Evolutionary conservation across 2,329 filamentous ascomycete genomes (phyloP).

Genomic region (Colletotrichum viniferum): DNA sequence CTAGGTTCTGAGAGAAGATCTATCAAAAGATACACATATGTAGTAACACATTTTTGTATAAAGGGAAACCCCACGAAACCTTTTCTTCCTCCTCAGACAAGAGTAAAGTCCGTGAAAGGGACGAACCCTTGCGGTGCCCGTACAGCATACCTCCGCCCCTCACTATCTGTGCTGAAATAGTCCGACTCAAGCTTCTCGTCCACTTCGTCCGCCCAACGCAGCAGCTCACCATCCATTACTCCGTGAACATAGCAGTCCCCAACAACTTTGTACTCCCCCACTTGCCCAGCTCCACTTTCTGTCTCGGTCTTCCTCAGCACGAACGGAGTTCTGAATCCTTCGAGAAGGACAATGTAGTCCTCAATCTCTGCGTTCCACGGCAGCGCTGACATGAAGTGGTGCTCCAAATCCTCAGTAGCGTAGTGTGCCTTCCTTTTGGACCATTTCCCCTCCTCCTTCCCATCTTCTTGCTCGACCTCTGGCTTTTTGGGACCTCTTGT

Average conservation of each 20-base stretch:
- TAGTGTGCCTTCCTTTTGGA: not conserved
- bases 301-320: conserved; percentile 26
- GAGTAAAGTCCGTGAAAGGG: not conserved
- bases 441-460: not conserved
- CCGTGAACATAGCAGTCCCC: conserved; percentile 4
- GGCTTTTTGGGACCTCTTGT: not conserved
- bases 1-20: not conserved
- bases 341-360: conserved; percentile 35
- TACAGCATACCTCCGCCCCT: not conserved
- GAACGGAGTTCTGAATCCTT: conserved; percentile 37
- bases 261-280: not conserved
- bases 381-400: not conserved
- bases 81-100: not conserved
- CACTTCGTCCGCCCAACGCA: not conserved
- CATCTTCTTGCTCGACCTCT: not conserved
- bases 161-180: not conserved
- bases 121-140: not conserved
- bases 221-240: not conserved
- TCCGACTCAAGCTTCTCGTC: not conserved
- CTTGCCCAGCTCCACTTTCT: not conserved
- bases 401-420: not conserved
- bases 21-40: not conserved
- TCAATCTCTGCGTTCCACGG: conserved; percentile 3
- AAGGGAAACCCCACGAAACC: not conserved
- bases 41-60: not conserved